Percentiles rank a stretch among this genome's conserved stretches.
Evolutionary conservation across 352 stramenopile species (phyloP).

Genomic region (Globisporangium cederbergense): DNA sequence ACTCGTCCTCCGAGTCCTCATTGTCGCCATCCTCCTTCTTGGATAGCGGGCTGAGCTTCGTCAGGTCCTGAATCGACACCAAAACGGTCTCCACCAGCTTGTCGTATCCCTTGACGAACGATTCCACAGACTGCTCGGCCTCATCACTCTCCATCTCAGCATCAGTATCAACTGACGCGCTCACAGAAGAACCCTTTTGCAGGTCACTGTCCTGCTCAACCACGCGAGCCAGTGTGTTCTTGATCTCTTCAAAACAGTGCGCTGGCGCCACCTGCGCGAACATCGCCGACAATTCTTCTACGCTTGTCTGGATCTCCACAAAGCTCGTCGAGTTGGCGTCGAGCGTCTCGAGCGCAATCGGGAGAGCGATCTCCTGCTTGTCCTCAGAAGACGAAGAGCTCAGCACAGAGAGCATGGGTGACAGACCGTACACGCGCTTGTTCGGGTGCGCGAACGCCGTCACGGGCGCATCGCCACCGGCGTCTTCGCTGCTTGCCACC

Average conservation of each 20-base stretch:
- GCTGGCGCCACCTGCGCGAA: slow-evolving; percentile 29
- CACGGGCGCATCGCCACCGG: slow-evolving; percentile 33
- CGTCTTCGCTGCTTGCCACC: slow-evolving; percentile 44
- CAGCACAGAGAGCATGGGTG: slow-evolving; percentile 32
- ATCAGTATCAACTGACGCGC: background rate
- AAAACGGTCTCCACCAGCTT: slow-evolving; percentile 72
- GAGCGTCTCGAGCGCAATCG: slow-evolving; percentile 27
- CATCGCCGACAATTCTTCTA: slow-evolving; percentile 23
- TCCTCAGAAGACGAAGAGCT: background rate
- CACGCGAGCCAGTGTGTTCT: slow-evolving; percentile 24
- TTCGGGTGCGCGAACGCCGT: slow-evolving; percentile 53
- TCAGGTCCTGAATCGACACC: slow-evolving; percentile 79
- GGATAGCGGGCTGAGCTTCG: slow-evolving; percentile 31
- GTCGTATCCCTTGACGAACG: slow-evolving; percentile 60
- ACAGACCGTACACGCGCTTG: slow-evolving; percentile 66
- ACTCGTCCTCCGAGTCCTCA: slow-evolving; percentile 17
- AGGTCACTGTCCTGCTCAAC: slow-evolving; percentile 38
- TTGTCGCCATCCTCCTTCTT: slow-evolving; percentile 29
- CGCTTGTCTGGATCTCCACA: slow-evolving; percentile 25
- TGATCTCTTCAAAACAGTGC: slow-evolving; percentile 35
- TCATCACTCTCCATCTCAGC: slow-evolving; percentile 24
- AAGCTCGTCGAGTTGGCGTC: slow-evolving; percentile 34
- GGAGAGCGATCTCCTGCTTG: slow-evolving; percentile 15
- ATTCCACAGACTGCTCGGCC: slow-evolving; percentile 16
- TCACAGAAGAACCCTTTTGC: background rate